Evolutionary conservation across 768 basidiomycete species (phyloP), one percentile per base, ranked within the genome.

Genomic region (Tephrocybe sp.): DNA sequence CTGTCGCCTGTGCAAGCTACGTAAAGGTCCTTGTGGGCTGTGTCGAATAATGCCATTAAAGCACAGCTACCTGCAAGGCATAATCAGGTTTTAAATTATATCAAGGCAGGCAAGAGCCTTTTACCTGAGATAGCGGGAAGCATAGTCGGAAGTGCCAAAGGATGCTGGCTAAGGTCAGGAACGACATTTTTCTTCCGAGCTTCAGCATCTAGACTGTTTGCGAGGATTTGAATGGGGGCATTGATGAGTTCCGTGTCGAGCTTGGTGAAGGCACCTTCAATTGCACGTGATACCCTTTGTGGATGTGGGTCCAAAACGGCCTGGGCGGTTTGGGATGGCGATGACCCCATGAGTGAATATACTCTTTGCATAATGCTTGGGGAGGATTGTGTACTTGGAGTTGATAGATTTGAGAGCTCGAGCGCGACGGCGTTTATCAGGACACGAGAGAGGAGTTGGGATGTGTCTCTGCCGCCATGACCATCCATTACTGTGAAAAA

Each of bases 401-500:
- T 68, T 43, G 75, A 69, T 30, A 89, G 73, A 14, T 72, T 68
- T 14, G 78, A 74, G 42, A 98, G 77, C 62, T 96, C 85, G 33
- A 90, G 72, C 0, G 85, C 82, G 49, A 96, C 85, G 7, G 89
- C 87, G 48, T 88, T 89, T 53, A 97, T 89, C 52, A 98, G 79
- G 41, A 87, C 79, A 49, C 85, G 84, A 2, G 89, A 86, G 45
- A 98, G 84, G 31, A 96, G 75, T 49, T 82, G 79, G 11, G 91
- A 93, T 2, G 96, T 98, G 45, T 91, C 78, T 33, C 71, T 79
- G 1, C 97, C 97, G 2, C 82, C 74, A 65, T 98, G 97, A 2
- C 94, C 93, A 59, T 94, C 93, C 84, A 96, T 88, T 32, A 96
- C 84, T 1, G 91, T 73, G 61, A 92, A 94, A 68, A 96, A 89